Conservation (phyloP, 139 green algal species). For the Edaphochlamys debaryana region DNA sequence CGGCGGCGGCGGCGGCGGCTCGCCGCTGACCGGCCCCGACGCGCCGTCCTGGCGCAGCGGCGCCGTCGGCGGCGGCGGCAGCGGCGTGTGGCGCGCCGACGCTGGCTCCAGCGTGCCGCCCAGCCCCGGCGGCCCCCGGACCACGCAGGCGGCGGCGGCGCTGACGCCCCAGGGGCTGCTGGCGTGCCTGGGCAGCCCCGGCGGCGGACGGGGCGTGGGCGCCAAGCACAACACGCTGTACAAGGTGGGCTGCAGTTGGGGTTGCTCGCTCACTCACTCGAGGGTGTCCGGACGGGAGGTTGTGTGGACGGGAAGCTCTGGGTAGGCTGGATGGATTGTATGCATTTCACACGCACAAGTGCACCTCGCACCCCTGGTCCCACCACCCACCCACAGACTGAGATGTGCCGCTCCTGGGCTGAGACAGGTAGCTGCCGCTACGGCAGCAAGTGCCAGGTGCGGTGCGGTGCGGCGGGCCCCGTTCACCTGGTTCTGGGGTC, state of each 20-base stretch:
- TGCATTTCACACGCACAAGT: no score
- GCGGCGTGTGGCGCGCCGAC: no score
- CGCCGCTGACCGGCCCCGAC: no score
- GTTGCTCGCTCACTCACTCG: no score
- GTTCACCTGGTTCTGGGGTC: no score
- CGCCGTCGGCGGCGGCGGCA: no score
- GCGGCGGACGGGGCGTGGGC: neutral
- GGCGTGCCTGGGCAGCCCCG: constrained; percentile 19
- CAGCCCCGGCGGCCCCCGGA: constrained; percentile 17
- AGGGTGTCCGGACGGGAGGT: no score
- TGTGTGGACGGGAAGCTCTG: no score
- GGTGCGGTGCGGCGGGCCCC: neutral
- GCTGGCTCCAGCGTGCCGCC: neutral
- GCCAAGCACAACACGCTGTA: constrained; percentile 54
- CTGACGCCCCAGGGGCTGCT: constrained; percentile 29
- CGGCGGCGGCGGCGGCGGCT: neutral
- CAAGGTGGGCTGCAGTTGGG: constrained; percentile 57
- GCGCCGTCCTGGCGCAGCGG: neutral
- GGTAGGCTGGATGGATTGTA: no score
- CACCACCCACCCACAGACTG: constrained; percentile 83
- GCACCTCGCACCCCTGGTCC: neutral
- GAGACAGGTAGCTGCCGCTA: constrained; percentile 87
- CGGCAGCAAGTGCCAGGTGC: constrained; percentile 82
- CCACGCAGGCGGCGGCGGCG: constrained; percentile 23
- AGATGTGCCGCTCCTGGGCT: constrained; percentile 90